Evolutionary conservation across 2,329 filamentous ascomycete genomes (phyloP), one percentile per base, ranked within the genome.

Genomic region (Xylariaceae sp.): DNA sequence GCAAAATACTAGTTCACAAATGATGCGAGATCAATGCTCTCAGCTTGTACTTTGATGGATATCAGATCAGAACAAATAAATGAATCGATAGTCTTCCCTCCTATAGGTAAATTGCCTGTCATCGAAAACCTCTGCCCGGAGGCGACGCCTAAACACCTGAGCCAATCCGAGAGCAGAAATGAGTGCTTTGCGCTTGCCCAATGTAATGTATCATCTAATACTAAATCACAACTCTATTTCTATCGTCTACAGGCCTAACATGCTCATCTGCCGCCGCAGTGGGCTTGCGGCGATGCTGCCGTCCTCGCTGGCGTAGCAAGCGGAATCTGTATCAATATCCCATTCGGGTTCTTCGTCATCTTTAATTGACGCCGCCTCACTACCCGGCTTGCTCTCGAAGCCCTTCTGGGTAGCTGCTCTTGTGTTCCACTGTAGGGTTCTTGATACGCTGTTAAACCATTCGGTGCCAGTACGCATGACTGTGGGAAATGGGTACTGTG

Each of bases 401-500:
- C 87, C 91, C 75, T 97, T 98, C 75, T 99, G 95, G 52, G 89
- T 88, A 4, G 94, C 93, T 4, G 92, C 93, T 41, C 95, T 85
- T 23, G 90, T 94, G 76, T 99, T 99, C 95, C 95, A 99, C 61
- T 93, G 85, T 57, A 99, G 81, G 3, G 94, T 96, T 59, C 94
- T 86, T 50, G 91, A 92, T 45, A 99, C 92, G 69, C 91, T 96
- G 74, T 97, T 91, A 71, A 99, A 97, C 95, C 95, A 99, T 74
- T 99, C 95, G 1, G 89, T 90, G 60, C 88, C 88, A 62, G 89
- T 91, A 63, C 92, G 90, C 56, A 96, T 91, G 39, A 99, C 94
- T 1, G 95, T 98, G 2, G 95, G 95, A 78, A 99, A 98, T 0
- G 95, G 95, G 70, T 97, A 99, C 72, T 96, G 92, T 26, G 91